Evolutionary conservation across 805 yeast genomes (phyloP).

Genomic region (Metschnikowia lunata): DNA sequence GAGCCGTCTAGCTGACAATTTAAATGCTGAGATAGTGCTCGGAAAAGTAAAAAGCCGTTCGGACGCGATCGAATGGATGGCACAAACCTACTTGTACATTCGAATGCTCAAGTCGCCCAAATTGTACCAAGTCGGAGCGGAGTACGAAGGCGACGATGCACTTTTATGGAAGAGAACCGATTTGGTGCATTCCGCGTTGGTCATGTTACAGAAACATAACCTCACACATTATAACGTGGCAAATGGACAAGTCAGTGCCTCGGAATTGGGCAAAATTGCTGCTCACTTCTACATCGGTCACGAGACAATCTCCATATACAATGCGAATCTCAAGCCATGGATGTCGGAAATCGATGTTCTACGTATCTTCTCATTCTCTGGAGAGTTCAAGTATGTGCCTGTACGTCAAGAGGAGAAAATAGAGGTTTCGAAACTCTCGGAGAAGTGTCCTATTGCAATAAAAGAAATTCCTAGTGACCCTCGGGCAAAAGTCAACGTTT

Average conservation of each 20-base stretch:
- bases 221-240: slow-evolving; percentile 54
- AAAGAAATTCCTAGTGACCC: slow-evolving; percentile 69
- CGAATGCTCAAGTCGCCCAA: slow-evolving; percentile 73
- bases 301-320: slow-evolving; percentile 66
- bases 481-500: slow-evolving; percentile 69
- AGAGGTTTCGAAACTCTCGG: slow-evolving; percentile 66
- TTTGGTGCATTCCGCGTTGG: slow-evolving; percentile 72
- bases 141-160: slow-evolving; percentile 45
- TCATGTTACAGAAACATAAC: slow-evolving; percentile 50
- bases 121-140: slow-evolving; percentile 70
- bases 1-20: slow-evolving; percentile 60
- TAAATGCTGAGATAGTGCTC: slow-evolving; percentile 83
- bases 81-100: slow-evolving; percentile 71
- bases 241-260: slow-evolving; percentile 35
- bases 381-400: slow-evolving; percentile 80
- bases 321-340: slow-evolving; percentile 58
- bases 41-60: slow-evolving; percentile 58
- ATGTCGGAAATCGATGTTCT: slow-evolving; percentile 69
- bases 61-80: slow-evolving; percentile 79
- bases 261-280: slow-evolving; percentile 78
- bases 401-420: slow-evolving; percentile 80
- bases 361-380: slow-evolving; percentile 71
- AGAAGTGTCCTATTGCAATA: slow-evolving; percentile 81
- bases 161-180: slow-evolving; percentile 56
- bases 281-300: slow-evolving; percentile 81